Base-by-base conservation (phyloP, 768 basidiomycete genomes). In the Lenzites betulinus region DNA sequence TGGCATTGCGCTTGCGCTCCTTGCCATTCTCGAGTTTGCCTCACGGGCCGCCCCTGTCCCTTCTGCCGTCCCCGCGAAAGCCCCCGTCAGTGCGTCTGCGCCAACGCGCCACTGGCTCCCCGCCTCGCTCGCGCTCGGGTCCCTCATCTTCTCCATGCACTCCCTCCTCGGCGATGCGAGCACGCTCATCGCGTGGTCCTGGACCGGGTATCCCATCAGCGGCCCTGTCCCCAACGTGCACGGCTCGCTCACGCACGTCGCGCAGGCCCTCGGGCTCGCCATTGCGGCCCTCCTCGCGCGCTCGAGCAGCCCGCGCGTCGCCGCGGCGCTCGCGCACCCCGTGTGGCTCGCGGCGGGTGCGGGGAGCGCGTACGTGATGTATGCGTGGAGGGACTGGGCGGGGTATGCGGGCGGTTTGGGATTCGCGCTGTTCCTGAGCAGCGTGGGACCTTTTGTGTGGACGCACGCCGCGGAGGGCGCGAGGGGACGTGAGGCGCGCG, bases 101-200 rank as follows among this genome's bases (percentile, higher is more conserved):
- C 25, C 51, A 57, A 7, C 58, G 46, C 13, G 38, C 3, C 46
- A 65, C 51, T 82, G 79, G 79, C 44, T 81, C 12, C 60, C 68
- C 13, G 64, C 74, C 2, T 82, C 87, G 0, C 63, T 90, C 13
- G 81, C 88, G 0, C 75, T 92, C 9, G 90, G 89, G 2, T 81
- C 83, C 33, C 74, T 90, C 28, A 70, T 94, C 11, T 93, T 90
- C 75, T 81, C 83, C 13, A 68, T 93, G 0, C 89, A 93, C 66
- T 86, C 83, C 47, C 78, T 92, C 43, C 75, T 93, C 51, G 81
- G 86, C 2, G 93, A 95, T 58, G 76, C 89, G 1, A 88, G 86
- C 64, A 91, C 92, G 0, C 80, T 93, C 46, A 80, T 94, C 59
- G 85, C 90, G 20, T 93, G 91, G 89, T 88, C 90, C 2, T 95